Percentiles rank a stretch among this genome's conserved stretches.
phyloP scores from a whole-genome alignment of 768 basidiomycete species.

The Boletus rubescentipes region DNA sequence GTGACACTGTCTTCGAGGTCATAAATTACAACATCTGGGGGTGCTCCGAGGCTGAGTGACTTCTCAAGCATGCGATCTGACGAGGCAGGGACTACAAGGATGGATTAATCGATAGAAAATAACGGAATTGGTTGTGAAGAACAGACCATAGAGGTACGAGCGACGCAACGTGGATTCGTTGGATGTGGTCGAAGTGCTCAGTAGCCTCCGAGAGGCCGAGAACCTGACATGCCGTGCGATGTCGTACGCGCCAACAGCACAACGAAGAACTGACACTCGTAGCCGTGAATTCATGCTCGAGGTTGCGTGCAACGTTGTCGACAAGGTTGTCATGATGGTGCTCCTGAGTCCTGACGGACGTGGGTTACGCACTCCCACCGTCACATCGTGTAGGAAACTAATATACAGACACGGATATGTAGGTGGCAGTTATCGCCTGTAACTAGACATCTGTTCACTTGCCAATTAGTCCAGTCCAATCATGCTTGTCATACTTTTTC shows the following conservation, averaged over 20 bases:
- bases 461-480: conserved; percentile 79
- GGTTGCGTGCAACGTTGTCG: conserved; percentile 5
- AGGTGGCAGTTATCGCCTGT: too few species aligned
- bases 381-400: background rate
- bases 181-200: conserved; percentile 15
- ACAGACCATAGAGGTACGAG: conserved; percentile 61
- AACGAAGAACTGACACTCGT: background rate
- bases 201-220: conserved; percentile 1
- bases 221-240: background rate
- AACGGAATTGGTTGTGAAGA: background rate
- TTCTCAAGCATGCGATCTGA: conserved; percentile 82
- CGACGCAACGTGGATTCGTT: conserved; percentile 36
- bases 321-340: conserved; percentile 1
- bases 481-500: conserved; percentile 72
- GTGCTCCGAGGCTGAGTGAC: conserved; percentile 47
- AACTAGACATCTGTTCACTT: conserved; percentile 14
- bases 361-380: background rate
- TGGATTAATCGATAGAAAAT: background rate
- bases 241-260: background rate
- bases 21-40: conserved; percentile 78
- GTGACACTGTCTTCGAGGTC: conserved; percentile 89
- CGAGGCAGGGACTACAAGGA: conserved; percentile 65
- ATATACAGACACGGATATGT: background rate
- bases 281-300: background rate
- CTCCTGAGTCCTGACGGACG: background rate